Percentiles rank a stretch among this genome's conserved stretches.
phyloP scores from a whole-genome alignment of 2,329 filamentous ascomycete genomes.

The Massarina eburnea region DNA sequence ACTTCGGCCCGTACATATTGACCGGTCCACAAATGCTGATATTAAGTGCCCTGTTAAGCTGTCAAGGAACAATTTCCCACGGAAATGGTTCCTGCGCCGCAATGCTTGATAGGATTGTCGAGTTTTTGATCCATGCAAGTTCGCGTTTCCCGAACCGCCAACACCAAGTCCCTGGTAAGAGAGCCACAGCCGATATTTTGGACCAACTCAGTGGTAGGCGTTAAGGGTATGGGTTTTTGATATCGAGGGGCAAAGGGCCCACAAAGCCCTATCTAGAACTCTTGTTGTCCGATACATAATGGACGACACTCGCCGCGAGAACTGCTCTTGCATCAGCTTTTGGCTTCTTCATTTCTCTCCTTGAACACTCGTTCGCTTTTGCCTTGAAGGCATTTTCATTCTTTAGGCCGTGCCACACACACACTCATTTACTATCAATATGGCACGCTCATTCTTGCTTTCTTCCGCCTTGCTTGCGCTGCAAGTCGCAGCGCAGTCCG shows the following conservation, averaged over 20 bases:
- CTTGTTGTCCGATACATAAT: not conserved
- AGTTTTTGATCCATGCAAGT: conserved; percentile 1
- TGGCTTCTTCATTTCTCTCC: conserved; percentile 1
- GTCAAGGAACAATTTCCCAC: too few relatives aligned
- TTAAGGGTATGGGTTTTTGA: not conserved
- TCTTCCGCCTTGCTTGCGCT: conserved; percentile 28
- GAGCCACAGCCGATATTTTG: not conserved
- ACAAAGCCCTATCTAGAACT: not conserved
- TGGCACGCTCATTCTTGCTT: conserved; percentile 33
- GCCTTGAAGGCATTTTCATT: conserved; percentile 38
- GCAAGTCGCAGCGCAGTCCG: conserved; percentile 27
- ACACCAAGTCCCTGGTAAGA: conserved; percentile 12
- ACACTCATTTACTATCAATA: conserved; percentile 22
- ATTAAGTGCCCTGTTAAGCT: too few relatives aligned
- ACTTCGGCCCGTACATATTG: conserved; percentile 9
- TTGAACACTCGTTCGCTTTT: conserved; percentile 19
- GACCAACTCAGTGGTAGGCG: not conserved
- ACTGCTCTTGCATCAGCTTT: not conserved
- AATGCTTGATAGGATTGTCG: conserved; percentile 19
- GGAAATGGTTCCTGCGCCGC: conserved; percentile 14
- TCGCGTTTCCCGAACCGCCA: conserved; percentile 18
- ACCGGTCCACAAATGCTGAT: conserved; percentile 7
- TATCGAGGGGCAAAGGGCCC: not conserved
- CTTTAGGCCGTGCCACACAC: conserved; percentile 30
- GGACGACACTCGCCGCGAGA: not conserved